A percentile compares a stretch with the other conserved stretches of the same genome.
Evolutionary conservation across 2,329 filamentous ascomycete genomes (phyloP).

Genomic region (Xylariaceae sp.): DNA sequence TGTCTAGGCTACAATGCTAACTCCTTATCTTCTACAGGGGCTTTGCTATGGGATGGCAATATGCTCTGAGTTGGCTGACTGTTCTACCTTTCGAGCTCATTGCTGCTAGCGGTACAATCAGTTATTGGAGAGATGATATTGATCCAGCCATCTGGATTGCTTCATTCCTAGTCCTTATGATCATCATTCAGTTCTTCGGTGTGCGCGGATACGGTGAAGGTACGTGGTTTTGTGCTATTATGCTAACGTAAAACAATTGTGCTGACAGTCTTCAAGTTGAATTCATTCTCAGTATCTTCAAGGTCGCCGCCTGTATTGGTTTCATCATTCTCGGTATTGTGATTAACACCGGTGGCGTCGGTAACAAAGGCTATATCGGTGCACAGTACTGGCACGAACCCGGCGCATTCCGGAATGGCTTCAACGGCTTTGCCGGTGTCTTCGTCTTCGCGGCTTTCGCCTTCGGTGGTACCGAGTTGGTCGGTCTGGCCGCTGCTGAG

Average conservation of each 20-base stretch:
- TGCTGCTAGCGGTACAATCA: conserved; percentile 49
- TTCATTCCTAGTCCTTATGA: conserved; percentile 48
- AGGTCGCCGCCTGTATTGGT: conserved; percentile 53
- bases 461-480: conserved; percentile 48
- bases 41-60: conserved; percentile 51
- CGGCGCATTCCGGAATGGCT: conserved; percentile 48
- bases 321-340: conserved; percentile 62
- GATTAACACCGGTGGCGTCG: conserved; percentile 53
- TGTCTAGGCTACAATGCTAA: not conserved
- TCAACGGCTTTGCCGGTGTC: conserved; percentile 46
- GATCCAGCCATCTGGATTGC: conserved; percentile 52
- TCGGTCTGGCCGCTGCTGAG: conserved; percentile 49
- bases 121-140: conserved; percentile 48
- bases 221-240: conserved; percentile 23
- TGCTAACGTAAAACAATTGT: not conserved
- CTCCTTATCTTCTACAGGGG: conserved; percentile 31
- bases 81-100: conserved; percentile 51
- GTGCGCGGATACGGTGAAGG: conserved; percentile 52
- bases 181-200: conserved; percentile 50
- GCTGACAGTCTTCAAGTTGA: conserved; percentile 41
- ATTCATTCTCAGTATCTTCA: conserved; percentile 53
- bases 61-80: conserved; percentile 45
- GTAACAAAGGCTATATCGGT: conserved; percentile 54
- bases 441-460: conserved; percentile 50
- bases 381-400: conserved; percentile 56